phyloP scores from a whole-genome alignment of 2,329 filamentous ascomycete genomes.

The Sporothrix pseudoabietina region DNA sequence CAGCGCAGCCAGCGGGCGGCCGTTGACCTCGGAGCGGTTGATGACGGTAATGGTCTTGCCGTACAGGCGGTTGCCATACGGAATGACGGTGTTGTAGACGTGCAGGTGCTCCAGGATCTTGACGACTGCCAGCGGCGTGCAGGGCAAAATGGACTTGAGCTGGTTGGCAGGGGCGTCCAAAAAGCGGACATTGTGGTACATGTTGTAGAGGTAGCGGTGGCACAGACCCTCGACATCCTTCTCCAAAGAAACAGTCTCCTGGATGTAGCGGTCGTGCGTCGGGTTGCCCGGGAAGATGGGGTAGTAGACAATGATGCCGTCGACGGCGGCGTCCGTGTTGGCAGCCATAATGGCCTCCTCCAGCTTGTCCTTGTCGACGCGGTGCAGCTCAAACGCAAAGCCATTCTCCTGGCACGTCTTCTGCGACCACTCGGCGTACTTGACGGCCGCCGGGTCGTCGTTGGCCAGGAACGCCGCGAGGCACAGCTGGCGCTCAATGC shows the following conservation, averaged over 20 bases:
- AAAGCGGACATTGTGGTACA: conserved; percentile 98
- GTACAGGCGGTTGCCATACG: conserved; percentile 88
- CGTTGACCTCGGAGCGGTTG: conserved; percentile 94
- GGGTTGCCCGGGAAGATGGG: conserved; percentile 84
- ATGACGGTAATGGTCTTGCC: conserved; percentile 95
- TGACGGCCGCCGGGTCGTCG: conserved; percentile 82
- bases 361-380: conserved; percentile 81
- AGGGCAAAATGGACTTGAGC: conserved; percentile 91
- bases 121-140: conserved; percentile 92
- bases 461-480: conserved; percentile 93
- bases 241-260: conserved; percentile 84
- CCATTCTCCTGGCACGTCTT: conserved; percentile 96
- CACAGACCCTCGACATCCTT: conserved; percentile 97
- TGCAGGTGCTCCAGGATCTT: conserved; percentile 96
- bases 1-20: conserved; percentile 85
- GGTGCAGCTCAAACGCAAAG: conserved; percentile 83
- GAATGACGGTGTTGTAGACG: conserved; percentile 94
- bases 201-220: conserved; percentile 95
- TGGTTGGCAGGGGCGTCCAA: conserved; percentile 75
- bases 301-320: conserved; percentile 97
- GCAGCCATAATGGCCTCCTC: conserved; percentile 86
- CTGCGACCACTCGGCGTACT: conserved; percentile 96
- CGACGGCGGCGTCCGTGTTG: conserved; percentile 74
- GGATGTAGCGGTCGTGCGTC: conserved; percentile 88
- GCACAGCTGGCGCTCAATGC: conserved; percentile 60